These are phyloP conservation scores for Monilinia fructigena DNA, from an alignment of 2,329 filamentous ascomycete genomes.

Conservation along the genomic window DNA sequence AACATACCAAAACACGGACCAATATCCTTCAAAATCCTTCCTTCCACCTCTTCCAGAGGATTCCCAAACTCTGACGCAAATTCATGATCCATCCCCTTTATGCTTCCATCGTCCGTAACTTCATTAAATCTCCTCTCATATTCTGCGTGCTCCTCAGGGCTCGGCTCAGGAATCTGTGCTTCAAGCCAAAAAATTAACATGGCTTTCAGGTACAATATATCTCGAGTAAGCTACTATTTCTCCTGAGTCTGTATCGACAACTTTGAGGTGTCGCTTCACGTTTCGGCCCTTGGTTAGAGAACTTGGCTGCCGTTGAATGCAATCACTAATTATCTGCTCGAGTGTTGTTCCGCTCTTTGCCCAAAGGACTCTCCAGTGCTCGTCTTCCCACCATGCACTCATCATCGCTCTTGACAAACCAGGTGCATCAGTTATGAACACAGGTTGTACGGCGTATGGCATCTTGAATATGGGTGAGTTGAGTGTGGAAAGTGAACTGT, in stretches of 20 bases:
- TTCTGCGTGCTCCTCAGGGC: neutral
- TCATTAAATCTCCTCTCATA: neutral
- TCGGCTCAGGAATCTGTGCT: neutral
- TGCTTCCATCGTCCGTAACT: neutral
- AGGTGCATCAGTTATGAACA: no score
- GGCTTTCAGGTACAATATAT: constrained; percentile 1
- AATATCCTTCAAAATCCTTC: neutral
- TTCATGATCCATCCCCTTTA: neutral
- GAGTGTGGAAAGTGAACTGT: no score
- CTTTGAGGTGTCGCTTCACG: no score
- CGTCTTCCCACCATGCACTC: no score
- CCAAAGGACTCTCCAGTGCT: no score
- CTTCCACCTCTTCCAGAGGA: constrained; percentile 2
- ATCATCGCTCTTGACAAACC: no score
- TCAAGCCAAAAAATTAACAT: neutral
- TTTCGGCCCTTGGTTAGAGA: no score
- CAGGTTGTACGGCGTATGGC: no score
- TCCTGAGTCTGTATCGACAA: no score
- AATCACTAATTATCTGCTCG: no score
- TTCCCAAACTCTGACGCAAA: constrained; percentile 3
- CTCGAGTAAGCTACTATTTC: neutral
- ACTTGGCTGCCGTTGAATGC: no score
- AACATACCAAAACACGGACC: constrained; percentile 2
- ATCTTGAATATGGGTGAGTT: neutral
- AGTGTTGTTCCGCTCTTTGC: no score